Base-by-base conservation (phyloP, 2,329 filamentous ascomycete genomes). In the Botrytis porri region DNA sequence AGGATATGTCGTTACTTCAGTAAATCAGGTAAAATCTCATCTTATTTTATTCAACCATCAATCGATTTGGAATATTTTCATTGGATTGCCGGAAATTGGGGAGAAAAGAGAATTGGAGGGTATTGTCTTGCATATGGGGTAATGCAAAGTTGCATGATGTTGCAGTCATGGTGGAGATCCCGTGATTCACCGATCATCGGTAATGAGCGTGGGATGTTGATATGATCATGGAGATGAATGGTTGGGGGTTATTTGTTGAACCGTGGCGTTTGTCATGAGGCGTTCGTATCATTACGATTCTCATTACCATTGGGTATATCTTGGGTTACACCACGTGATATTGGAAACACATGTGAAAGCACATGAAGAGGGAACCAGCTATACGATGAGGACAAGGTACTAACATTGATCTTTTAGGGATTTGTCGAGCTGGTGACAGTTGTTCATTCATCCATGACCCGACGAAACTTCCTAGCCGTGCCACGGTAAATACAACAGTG, bases 391-490 rank as follows among this genome's bases (percentile, higher is more conserved):
- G 69, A 70, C 72, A 73, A 75, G 75, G 20, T 64, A 74, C 79
- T 80, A 74, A 80, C 73, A 61, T 51, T 67, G 70, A 43, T 29
- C 35, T 39, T 22, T 86, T 85, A 87, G 79, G 79, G 48, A 74
- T 63, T 74, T 88, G 87, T 80, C 83, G 86, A 77, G 83, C 85
- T 74, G 86, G 87, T 71, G 81, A 83, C 75, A 78, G 82, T 69
- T 88, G 87, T 77, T 84, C 83, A 45, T 88, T 84, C 79, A 78
- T 83, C 75, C 87, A 88, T 77, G 83, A 84, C 79, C 76, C 74
- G 72, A 77, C 78, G 59, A 73, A 72, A 73, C 75, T 77, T 66
- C 74, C 75, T 62, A 76, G 72, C 71, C 73, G 60, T 72, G 39
- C n/a, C 48, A 72, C 63, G 62, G 65, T 64, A 65, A 74, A 60